phyloP scores from a whole-genome alignment of 768 basidiomycete genomes.

The Cubamyces lactineus region DNA sequence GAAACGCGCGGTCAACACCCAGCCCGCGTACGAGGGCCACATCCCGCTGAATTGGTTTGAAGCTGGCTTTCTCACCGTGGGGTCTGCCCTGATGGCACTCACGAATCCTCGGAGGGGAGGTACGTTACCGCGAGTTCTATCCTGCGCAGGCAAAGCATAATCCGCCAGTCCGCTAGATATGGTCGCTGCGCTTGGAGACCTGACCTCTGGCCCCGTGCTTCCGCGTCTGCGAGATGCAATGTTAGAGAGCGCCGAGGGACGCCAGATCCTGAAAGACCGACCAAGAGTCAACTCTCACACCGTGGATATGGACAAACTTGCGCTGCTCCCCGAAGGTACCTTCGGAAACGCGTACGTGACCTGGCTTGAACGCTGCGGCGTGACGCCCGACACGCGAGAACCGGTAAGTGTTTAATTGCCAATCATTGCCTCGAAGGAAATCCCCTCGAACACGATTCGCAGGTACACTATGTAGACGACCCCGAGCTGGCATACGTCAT shows the following conservation, averaged over 20 bases:
- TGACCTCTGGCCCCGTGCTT: conserved; percentile 81
- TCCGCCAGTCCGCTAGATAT: conserved; percentile 62
- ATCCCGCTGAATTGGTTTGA: conserved; percentile 83
- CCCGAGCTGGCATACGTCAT: conserved; percentile 97
- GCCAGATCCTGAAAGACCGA: conserved; percentile 79
- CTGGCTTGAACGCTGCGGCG: conserved; percentile 87
- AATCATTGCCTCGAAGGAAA: too few relatives aligned
- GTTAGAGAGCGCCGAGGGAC: conserved; percentile 80
- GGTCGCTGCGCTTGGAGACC: conserved; percentile 93
- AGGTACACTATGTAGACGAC: conserved; percentile 95
- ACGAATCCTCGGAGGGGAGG: conserved; percentile 84
- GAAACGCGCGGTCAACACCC: conserved; percentile 25
- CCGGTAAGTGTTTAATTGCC: conserved; percentile 54
- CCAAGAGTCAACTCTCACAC: conserved; percentile 81
- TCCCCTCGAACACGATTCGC: background rate
- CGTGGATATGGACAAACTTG: conserved; percentile 71
- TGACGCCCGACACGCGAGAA: conserved; percentile 92
- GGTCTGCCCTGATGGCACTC: conserved; percentile 83
- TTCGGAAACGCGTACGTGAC: conserved; percentile 86
- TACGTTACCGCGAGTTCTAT: conserved; percentile 32
- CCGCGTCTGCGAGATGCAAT: conserved; percentile 76
- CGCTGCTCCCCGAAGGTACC: conserved; percentile 71
- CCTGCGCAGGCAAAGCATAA: background rate
- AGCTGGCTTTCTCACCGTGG: conserved; percentile 81
- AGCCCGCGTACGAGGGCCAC: conserved; percentile 73